Conservation (phyloP, 306 rosid species). For the Sicyos edulis region DNA sequence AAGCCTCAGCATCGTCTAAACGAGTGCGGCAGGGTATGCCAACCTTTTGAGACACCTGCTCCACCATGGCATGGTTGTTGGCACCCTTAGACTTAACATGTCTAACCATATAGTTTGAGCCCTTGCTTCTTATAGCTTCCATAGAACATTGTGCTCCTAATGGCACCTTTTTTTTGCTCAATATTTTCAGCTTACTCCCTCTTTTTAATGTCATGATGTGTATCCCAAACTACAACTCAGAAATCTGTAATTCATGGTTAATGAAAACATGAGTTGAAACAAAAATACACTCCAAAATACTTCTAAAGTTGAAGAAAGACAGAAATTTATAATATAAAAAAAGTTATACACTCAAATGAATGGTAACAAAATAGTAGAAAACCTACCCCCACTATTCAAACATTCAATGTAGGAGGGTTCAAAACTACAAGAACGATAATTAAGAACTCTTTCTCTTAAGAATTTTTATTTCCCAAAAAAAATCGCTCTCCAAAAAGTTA, state of each 20-base stretch:
- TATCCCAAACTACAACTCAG: not conserved
- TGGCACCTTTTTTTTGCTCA: conserved; percentile 65
- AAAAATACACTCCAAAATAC: conserved; percentile 24
- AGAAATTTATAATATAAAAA: not conserved
- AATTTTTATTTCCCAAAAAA: not conserved
- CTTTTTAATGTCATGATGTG: conserved; percentile 17
- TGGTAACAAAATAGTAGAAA: conserved; percentile 20
- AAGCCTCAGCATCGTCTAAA: conserved; percentile 37
- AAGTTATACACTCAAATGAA: not conserved
- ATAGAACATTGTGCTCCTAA: conserved; percentile 72
- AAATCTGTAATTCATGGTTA: conserved; percentile 19
- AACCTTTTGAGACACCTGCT: conserved; percentile 51
- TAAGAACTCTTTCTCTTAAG: conserved; percentile 2
- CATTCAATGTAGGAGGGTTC: not conserved
- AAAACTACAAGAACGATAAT: conserved; percentile 2
- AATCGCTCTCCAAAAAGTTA: not conserved
- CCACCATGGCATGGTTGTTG: conserved; percentile 33
- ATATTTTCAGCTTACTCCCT: conserved; percentile 66
- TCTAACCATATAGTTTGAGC: conserved; percentile 49
- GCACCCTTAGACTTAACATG: conserved; percentile 47
- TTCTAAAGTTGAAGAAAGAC: not conserved
- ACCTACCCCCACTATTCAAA: not conserved
- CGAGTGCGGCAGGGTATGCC: conserved; percentile 68
- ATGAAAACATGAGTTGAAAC: conserved; percentile 5
- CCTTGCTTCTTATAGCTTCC: conserved; percentile 55